phyloP scores from a whole-genome alignment of 23 red algal genomes.

The Gracilaria caudata region DNA sequence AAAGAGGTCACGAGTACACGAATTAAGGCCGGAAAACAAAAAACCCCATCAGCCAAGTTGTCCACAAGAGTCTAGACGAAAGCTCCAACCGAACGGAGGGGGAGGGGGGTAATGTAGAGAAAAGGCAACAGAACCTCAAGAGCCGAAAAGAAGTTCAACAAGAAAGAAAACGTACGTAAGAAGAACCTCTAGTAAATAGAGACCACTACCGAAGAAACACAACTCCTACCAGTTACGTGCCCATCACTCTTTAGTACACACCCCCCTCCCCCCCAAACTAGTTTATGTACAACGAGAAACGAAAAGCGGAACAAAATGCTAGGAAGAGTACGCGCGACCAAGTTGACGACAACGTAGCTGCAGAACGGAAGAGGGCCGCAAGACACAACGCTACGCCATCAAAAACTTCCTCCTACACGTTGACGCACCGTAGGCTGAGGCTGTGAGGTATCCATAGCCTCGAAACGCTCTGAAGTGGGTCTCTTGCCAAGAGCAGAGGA shows the following conservation, averaged over 20 bases:
- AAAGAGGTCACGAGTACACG: not conserved
- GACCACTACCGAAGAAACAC: not conserved
- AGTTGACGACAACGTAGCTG: not conserved
- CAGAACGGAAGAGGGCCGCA: not conserved
- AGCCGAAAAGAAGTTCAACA: not conserved
- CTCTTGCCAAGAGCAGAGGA: conserved; percentile 32
- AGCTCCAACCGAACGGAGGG: too few relatives aligned
- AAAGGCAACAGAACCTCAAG: not conserved
- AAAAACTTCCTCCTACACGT: conserved; percentile 45
- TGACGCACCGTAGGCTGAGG: conserved; percentile 26
- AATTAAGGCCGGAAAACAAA: not conserved
- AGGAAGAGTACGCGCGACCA: not conserved
- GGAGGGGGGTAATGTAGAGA: not conserved
- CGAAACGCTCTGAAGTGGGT: conserved; percentile 36
- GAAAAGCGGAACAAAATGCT: conserved; percentile 30
- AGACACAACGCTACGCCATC: not conserved
- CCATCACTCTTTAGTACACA: not conserved
- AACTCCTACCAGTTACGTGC: not conserved
- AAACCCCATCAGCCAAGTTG: not conserved
- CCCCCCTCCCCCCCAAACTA: too few relatives aligned
- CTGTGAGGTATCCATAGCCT: conserved; percentile 26
- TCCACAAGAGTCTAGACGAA: not conserved
- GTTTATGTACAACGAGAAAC: conserved; percentile 26
- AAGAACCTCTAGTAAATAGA: not conserved
- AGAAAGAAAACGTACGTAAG: not conserved